Percentiles rank a stretch among this genome's conserved stretches.
Evolutionary conservation across 768 basidiomycete genomes (phyloP).

Genomic region (Naganishia randhawae): DNA sequence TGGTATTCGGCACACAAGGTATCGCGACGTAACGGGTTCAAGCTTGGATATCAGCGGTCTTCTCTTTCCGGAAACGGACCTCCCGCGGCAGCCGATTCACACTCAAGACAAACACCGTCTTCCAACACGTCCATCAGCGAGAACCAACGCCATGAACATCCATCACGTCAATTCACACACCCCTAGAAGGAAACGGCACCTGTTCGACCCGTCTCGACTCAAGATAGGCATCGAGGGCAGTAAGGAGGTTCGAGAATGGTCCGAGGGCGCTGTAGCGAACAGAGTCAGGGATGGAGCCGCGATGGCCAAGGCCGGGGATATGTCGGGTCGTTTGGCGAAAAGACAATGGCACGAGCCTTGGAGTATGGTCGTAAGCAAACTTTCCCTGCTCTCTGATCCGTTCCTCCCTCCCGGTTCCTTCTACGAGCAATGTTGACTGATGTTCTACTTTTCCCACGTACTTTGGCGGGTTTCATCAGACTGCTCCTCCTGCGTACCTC

Average conservation of each 20-base stretch:
- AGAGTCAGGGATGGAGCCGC: neutral
- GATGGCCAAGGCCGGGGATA: no score
- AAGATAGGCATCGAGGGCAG: conserved; percentile 1
- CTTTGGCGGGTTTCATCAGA: neutral
- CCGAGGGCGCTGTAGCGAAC: no score
- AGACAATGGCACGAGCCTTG: conserved; percentile 17
- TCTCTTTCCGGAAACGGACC: no score
- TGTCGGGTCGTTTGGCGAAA: no score
- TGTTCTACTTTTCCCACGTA: no score
- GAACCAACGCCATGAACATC: conserved; percentile 1
- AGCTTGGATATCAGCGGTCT: no score
- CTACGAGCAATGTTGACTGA: neutral
- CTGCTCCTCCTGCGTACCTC: neutral
- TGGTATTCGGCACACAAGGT: no score
- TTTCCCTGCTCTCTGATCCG: neutral
- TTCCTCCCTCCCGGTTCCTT: neutral
- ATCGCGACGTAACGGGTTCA: no score
- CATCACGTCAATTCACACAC: neutral
- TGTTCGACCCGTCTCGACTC: conserved; percentile 2
- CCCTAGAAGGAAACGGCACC: conserved; percentile 5
- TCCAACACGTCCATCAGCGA: neutral
- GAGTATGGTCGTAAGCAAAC: neutral
- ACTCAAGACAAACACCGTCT: neutral
- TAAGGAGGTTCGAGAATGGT: neutral
- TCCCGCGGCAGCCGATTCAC: neutral